These are phyloP conservation scores for Kodamaea sp. DNA, from an alignment of 1,139 yeast species.

Conservation along the genomic window DNA sequence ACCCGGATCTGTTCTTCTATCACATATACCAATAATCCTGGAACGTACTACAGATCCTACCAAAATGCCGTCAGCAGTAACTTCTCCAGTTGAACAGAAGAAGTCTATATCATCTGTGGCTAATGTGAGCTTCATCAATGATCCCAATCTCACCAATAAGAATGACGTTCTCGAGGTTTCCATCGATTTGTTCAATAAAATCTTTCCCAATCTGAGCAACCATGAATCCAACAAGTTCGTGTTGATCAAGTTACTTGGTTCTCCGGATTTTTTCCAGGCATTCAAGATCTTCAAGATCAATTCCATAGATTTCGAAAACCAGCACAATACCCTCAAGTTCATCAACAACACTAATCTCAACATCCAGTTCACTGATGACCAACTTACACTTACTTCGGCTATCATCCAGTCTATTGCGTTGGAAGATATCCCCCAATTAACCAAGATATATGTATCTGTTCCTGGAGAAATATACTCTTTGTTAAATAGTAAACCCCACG, in stretches of 20 bases:
- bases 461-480: constrained; percentile 47
- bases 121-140: constrained; percentile 33
- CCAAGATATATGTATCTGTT: constrained; percentile 40
- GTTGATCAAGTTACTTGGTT: constrained; percentile 43
- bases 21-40: too few relatives aligned
- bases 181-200: constrained; percentile 31
- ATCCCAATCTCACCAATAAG: constrained; percentile 23
- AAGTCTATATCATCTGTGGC: constrained; percentile 28
- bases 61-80: constrained; percentile 19
- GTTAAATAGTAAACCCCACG: constrained; percentile 28
- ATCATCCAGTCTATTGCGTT: constrained; percentile 32
- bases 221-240: constrained; percentile 22
- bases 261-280: constrained; percentile 42
- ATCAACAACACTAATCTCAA: constrained; percentile 40
- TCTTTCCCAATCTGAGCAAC: constrained; percentile 30
- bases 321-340: constrained; percentile 31
- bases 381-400: constrained; percentile 37
- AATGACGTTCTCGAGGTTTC: constrained; percentile 37
- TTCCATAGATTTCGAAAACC: constrained; percentile 24
- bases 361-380: constrained; percentile 19
- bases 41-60: too few relatives aligned
- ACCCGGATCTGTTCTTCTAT: too few relatives aligned
- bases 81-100: constrained; percentile 5
- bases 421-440: constrained; percentile 30
- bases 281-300: constrained; percentile 40